phyloP scores from a whole-genome alignment of 2,329 filamentous ascomycete species.

The Aspergillus pseudoterreus region DNA sequence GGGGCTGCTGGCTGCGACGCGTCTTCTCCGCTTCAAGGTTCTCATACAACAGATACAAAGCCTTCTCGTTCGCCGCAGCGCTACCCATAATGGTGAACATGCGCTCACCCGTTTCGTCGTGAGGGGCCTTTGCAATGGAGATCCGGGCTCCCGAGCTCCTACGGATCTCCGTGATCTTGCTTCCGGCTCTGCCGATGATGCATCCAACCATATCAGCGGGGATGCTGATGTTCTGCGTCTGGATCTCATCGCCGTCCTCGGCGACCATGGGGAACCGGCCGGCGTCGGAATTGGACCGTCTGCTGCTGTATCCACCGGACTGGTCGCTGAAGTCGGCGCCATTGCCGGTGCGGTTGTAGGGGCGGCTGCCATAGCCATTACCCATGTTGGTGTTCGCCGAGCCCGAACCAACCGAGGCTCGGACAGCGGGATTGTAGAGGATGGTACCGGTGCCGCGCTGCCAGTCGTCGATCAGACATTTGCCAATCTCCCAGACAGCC shows the following conservation, averaged over 20 bases:
- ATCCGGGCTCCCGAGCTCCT: constrained; percentile 95
- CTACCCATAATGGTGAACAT: constrained; percentile 99
- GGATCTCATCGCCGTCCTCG: constrained; percentile 95
- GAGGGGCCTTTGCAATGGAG: constrained; percentile 93
- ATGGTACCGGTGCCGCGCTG: constrained; percentile 96
- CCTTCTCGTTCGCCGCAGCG: constrained; percentile 88
- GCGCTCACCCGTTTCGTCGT: constrained; percentile 94
- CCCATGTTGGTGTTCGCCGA: constrained; percentile 44
- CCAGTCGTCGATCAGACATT: constrained; percentile 96
- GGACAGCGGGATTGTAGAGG: constrained; percentile 92
- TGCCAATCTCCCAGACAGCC: constrained; percentile 97
- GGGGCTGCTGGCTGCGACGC: constrained; percentile 78
- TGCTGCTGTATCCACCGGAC: constrained; percentile 61
- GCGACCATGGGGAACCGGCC: constrained; percentile 81
- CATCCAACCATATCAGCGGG: constrained; percentile 99
- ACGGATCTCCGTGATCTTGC: constrained; percentile 98
- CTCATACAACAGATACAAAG: constrained; percentile 93
- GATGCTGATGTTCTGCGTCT: constrained; percentile 99
- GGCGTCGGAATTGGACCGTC: constrained; percentile 79
- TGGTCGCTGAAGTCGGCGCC: constrained; percentile 95
- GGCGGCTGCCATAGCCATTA: constrained; percentile 57
- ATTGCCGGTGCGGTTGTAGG: constrained; percentile 90
- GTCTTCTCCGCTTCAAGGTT: constrained; percentile 99
- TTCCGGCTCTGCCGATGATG: constrained; percentile 92
- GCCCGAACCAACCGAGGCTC: constrained; percentile 67